Conservation (phyloP, 345 rosid species). For the Eutrema heterophyllum region DNA sequence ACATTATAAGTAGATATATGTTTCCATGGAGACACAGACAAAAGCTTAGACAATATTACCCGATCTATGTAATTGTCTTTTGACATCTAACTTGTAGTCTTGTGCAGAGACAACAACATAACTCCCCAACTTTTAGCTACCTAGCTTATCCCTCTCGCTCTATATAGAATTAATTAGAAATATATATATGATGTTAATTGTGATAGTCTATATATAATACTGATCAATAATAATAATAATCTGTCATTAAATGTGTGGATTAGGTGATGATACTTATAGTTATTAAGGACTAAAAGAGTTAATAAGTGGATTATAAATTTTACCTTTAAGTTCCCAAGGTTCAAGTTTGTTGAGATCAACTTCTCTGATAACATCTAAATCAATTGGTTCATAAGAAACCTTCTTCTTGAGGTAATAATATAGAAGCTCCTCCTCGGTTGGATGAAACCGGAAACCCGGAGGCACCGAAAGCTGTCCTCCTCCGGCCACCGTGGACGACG, state of each 20-base stretch:
- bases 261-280: conserved; percentile 9
- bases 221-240: neutral
- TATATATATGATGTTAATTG: neutral
- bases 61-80: conserved; percentile 19
- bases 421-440: conserved; percentile 94
- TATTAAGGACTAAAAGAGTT: conserved; percentile 3
- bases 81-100: conserved; percentile 35
- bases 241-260: neutral
- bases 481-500: conserved; percentile 47
- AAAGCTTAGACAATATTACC: conserved; percentile 28
- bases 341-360: conserved; percentile 97
- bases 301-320: neutral
- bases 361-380: conserved; percentile 91
- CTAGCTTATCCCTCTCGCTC: neutral
- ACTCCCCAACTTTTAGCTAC: neutral
- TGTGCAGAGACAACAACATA: conserved; percentile 18
- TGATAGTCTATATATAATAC: neutral
- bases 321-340: conserved; percentile 99
- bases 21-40: conserved; percentile 28
- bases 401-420: conserved; percentile 91
- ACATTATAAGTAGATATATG: conserved; percentile 15
- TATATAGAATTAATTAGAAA: neutral
- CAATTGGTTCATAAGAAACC: conserved; percentile 90
- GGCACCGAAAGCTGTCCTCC: conserved; percentile 80
- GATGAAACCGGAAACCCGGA: conserved; percentile 96